Evolutionary conservation across 148 eudicot genomes (phyloP), one percentile per base, ranked within the genome.

Genomic region (Polygonum aviculare): DNA sequence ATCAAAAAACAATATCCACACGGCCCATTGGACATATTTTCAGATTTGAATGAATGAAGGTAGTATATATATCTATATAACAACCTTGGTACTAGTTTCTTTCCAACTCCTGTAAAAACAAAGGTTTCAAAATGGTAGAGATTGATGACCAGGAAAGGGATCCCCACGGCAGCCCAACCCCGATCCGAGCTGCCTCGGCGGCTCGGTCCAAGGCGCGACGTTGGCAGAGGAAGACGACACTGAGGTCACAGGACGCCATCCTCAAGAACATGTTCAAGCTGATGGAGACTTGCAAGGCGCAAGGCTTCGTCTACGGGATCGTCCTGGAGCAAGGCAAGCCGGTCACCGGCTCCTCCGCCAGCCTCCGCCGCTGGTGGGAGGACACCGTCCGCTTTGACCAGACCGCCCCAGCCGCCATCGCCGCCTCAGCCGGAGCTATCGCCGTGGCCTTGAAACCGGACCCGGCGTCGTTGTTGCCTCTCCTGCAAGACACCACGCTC

Each of bases 351-450:
- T 84, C 81, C 2, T 82, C 84, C 1, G 81, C 84, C 18, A 87
- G 83, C 50, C 76, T 87, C 44, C 76, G 79, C 0, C 59, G 73
- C 45, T 87, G 87, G 87, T 87, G 90, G 90, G 83, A 87, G 74
- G 84, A 80, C 15, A 51, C 55, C 0, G 87, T 82, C 4, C 59
- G 52, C 8, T 84, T 84, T 33, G 83, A 82, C 2, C 78, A 79
- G 21, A 51, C 19, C 65, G 86, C 84, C 7, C 90, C 81, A 0
- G 22, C 26, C 1, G 86, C 78, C 50, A 76, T 81, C 5, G 80
- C 73, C 31, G 31, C 31, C 31, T 26, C 31, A 26, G 31, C 31
- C 31, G 31, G 31, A 26, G 31, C 31, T 1, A 26, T 26, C 31
- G 1, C 31, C 31, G 31, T 26, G 31, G 31, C 31, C 31, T 26